phyloP scores from a whole-genome alignment of 208 protist genomes.

The Acanthamoeba healyi region DNA sequence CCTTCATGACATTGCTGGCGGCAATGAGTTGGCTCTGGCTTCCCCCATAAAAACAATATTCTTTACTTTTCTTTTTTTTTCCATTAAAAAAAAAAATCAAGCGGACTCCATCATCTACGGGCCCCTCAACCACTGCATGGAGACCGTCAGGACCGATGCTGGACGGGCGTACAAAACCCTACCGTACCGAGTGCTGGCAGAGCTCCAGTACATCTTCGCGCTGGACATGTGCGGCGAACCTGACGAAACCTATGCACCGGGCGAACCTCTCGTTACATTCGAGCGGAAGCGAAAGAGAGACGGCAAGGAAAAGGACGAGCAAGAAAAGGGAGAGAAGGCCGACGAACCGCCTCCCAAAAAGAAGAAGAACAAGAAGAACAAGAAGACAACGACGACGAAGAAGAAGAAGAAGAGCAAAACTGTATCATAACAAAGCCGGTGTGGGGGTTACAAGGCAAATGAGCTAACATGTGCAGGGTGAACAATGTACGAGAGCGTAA shows the following conservation, averaged over 20 bases:
- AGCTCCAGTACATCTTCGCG: conserved; percentile 11
- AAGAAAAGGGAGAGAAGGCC: not conserved
- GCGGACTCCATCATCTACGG: not conserved
- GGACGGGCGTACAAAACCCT: not conserved
- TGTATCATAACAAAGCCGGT: not conserved
- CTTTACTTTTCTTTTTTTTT: too few relatives aligned
- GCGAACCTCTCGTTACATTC: not conserved
- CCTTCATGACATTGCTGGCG: too few relatives aligned
- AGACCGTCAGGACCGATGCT: not conserved
- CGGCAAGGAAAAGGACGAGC: not conserved
- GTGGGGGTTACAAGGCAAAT: too few relatives aligned
- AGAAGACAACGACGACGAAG: not conserved
- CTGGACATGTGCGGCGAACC: conserved; percentile 11
- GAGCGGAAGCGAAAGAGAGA: not conserved
- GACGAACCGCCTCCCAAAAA: not conserved
- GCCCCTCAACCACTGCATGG: not conserved
- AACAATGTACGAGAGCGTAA: too few relatives aligned
- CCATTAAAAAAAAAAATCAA: too few relatives aligned
- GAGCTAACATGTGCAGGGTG: too few relatives aligned
- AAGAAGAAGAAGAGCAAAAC: not conserved
- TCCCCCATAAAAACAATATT: too few relatives aligned
- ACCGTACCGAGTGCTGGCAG: not conserved
- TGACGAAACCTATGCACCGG: not conserved
- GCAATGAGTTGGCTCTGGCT: too few relatives aligned
- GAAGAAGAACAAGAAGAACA: too few relatives aligned